These are phyloP conservation scores for Aspergillus ostianus DNA, from an alignment of 495 filamentous ascomycete genomes.

Conservation along the genomic window DNA sequence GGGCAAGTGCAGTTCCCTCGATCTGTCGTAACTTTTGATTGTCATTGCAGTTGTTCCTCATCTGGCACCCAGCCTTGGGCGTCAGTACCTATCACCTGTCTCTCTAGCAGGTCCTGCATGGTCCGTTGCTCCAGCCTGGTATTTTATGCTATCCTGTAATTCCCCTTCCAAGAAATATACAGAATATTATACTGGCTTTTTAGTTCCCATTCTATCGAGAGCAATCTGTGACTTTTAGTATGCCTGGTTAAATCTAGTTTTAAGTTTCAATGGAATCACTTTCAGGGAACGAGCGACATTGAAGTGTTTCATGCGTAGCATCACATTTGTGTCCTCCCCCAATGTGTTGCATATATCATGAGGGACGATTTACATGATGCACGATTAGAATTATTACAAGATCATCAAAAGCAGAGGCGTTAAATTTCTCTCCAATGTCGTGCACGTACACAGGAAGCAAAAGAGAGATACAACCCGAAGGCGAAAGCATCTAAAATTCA, in stretches of 20 bases:
- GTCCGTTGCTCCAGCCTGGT: constrained; percentile 22
- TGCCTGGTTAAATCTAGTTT: constrained; percentile 21
- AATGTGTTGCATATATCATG: too few species aligned
- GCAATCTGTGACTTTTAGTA: constrained; percentile 22
- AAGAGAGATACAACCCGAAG: too few species aligned
- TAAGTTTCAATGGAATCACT: constrained; percentile 22
- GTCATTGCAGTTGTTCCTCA: constrained; percentile 21
- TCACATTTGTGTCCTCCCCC: constrained; percentile 21
- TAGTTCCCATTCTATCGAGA: too few species aligned
- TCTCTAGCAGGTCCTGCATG: constrained; percentile 24
- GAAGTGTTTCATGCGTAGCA: constrained; percentile 28
- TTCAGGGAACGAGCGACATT: constrained; percentile 20
- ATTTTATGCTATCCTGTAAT: constrained; percentile 8
- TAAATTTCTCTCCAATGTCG: too few species aligned
- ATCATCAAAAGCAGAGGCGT: constrained; percentile 4
- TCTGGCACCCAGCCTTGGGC: constrained; percentile 27
- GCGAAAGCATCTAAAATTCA: too few species aligned
- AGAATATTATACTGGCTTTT: too few species aligned
- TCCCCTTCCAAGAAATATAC: too few species aligned
- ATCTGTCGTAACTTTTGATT: too few species aligned
- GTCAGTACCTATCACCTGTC: constrained; percentile 24
- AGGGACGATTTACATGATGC: too few species aligned
- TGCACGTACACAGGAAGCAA: too few species aligned
- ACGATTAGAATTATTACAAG: too few species aligned
- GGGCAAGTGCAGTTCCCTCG: too few species aligned